phyloP scores from a whole-genome alignment of 2,329 filamentous ascomycete species.

The Nemania serpens region DNA sequence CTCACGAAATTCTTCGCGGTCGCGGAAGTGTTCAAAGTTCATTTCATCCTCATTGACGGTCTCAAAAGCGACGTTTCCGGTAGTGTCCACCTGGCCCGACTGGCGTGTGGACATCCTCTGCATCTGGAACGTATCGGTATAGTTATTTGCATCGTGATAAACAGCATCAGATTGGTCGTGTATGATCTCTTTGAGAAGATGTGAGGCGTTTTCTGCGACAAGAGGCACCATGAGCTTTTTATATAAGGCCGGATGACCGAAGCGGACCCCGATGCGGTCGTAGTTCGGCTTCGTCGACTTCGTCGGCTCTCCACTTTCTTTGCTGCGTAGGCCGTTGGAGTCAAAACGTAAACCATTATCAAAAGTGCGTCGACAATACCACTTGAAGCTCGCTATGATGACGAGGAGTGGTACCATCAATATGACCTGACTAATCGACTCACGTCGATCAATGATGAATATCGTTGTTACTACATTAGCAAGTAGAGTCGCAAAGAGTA shows the following conservation, averaged over 20 bases:
- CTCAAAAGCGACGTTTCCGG: constrained; percentile 62
- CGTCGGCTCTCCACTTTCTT: constrained; percentile 51
- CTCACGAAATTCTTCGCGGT: constrained; percentile 82
- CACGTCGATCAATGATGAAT: constrained; percentile 73
- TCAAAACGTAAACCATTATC: constrained; percentile 73
- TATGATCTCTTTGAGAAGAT: constrained; percentile 82
- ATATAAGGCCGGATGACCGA: constrained; percentile 89
- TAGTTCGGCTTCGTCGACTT: constrained; percentile 56
- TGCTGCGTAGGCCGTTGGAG: constrained; percentile 50
- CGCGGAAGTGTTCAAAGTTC: constrained; percentile 87
- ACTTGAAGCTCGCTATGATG: constrained; percentile 78
- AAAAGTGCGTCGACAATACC: constrained; percentile 75
- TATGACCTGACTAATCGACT: constrained; percentile 62
- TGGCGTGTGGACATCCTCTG: constrained; percentile 68
- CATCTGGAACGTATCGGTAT: constrained; percentile 79
- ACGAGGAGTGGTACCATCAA: constrained; percentile 74
- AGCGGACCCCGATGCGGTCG: constrained; percentile 74
- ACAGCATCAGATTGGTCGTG: constrained; percentile 74
- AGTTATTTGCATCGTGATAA: constrained; percentile 65
- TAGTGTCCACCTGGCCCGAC: constrained; percentile 46
- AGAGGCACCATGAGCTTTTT: constrained; percentile 91
- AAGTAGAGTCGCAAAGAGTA: constrained; percentile 30
- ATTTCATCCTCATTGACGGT: constrained; percentile 82
- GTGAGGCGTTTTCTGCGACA: constrained; percentile 87
- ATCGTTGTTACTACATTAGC: constrained; percentile 30